A percentile compares a stretch with the other conserved stretches of the same genome.
These are phyloP conservation scores for Paraleonurus japonicus DNA, from an alignment of 257 asterid species.

Conservation along the genomic window DNA sequence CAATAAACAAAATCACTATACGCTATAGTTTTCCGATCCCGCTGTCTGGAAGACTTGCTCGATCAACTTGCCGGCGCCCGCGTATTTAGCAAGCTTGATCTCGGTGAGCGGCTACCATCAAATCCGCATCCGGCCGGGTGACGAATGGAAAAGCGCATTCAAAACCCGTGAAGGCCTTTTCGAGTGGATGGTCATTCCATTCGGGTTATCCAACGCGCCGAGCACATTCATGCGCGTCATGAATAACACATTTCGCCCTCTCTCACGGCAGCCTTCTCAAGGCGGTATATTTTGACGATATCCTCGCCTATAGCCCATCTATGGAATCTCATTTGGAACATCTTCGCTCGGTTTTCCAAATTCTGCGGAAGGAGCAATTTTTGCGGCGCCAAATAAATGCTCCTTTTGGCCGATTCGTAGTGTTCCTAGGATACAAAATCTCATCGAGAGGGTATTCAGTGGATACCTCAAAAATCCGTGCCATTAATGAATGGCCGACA, in stretches of 20 bases:
- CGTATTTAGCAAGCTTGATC: not conserved
- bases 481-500: not conserved
- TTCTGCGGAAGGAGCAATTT: not conserved
- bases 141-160: not conserved
- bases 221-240: too few relatives aligned
- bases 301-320: not conserved
- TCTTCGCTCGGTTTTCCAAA: not conserved
- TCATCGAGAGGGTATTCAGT: not conserved
- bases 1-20: too few relatives aligned
- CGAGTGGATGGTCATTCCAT: not conserved
- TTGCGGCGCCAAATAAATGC: not conserved
- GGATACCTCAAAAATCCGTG: not conserved
- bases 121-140: not conserved
- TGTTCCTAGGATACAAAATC: not conserved
- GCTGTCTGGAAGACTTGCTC: too few relatives aligned
- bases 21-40: too few relatives aligned
- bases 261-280: too few relatives aligned
- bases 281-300: not conserved
- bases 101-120: not conserved
- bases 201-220: not conserved
- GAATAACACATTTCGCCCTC: too few relatives aligned
- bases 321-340: not conserved
- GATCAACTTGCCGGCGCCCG: not conserved
- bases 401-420: not conserved
- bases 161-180: not conserved